Evolutionary conservation across 2,329 filamentous ascomycete genomes (phyloP), one percentile per base, ranked within the genome.

Genomic region (Calonectria fujianensis): DNA sequence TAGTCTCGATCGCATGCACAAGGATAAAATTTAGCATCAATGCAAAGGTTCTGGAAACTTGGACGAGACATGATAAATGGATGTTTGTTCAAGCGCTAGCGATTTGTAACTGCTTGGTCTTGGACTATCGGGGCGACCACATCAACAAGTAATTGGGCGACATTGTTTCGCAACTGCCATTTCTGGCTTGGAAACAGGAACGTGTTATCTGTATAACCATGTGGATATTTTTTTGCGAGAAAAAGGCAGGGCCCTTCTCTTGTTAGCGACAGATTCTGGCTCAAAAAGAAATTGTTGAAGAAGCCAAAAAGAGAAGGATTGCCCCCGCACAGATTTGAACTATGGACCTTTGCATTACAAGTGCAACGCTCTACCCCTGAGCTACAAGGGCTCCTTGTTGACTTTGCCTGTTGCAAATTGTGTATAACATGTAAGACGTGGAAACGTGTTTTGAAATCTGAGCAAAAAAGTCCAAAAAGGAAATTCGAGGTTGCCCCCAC

Each of bases 301-400:
- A 41, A 14, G 7, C 24, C 39, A 63, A 63, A 63, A 63, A 39
- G 18, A 27, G 11, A 63, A 63, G 57, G 57, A 24, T 63, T 63
- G 57, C 57, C 57, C 57, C 57, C 57, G 57, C 57, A 63, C 57
- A 63, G 57, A 63, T 63, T 63, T 63, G 57, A 63, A 63, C 57
- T 63, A 63, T 63, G 57, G 57, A 63, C 57, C 57, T 63, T 63
- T 63, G 57, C 57, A 63, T 63, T 63, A 63, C 57, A 63, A 63
- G 57, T 63, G 57, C 57, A 63, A 63, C 57, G 57, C 57, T 63
- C 57, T 63, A 63, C 57, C 57, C 57, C 57, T 63, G 57, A 63
- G 57, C 57, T 63, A 63, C 57, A 63, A 63, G 57, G 57, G 57
- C 57, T 63, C 57, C 57, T 63, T 29, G 39, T 27, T 63, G 57